phyloP scores from a whole-genome alignment of 116 monocot genomes.

The Trichopus zeylanicus region DNA sequence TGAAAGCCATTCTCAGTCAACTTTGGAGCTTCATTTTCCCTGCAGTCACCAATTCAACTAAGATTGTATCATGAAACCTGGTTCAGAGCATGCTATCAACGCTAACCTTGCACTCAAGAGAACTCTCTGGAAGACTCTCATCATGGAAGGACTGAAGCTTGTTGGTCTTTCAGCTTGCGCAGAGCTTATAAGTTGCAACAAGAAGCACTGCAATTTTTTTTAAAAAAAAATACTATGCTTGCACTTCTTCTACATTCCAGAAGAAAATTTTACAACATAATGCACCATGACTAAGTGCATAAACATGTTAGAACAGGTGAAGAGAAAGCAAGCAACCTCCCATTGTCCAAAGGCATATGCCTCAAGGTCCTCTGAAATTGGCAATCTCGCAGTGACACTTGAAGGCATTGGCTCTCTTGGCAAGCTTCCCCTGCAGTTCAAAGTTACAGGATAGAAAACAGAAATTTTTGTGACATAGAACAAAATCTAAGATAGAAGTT shows the following conservation, averaged over 20 bases:
- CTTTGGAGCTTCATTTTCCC: conserved; percentile 87
- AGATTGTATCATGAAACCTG: too few species aligned
- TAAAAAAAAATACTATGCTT: too few species aligned
- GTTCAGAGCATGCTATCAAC: too few species aligned
- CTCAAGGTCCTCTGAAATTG: conserved; percentile 65
- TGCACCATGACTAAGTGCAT: neutral
- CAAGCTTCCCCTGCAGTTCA: conserved; percentile 54
- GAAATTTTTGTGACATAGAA: neutral
- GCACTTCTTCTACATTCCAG: too few species aligned
- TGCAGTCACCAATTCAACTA: conserved; percentile 21
- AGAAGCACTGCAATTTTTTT: conserved; percentile 69
- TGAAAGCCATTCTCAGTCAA: conserved; percentile 96
- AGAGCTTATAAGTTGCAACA: conserved; percentile 93
- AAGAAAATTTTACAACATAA: conserved; percentile 2
- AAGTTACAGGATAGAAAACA: too few species aligned
- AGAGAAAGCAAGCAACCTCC: conserved; percentile 49
- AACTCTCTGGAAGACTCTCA: conserved; percentile 88
- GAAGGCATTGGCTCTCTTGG: conserved; percentile 83
- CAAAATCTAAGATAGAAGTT: too few species aligned
- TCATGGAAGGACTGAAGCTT: conserved; percentile 84
- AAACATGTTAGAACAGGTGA: neutral
- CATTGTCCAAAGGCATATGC: conserved; percentile 79
- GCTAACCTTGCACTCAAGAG: conserved; percentile 94
- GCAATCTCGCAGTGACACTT: conserved; percentile 62
- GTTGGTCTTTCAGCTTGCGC: conserved; percentile 65